These are phyloP conservation scores for Lineolata rhizophorae DNA, from an alignment of 495 filamentous ascomycete genomes.

Conservation along the genomic window DNA sequence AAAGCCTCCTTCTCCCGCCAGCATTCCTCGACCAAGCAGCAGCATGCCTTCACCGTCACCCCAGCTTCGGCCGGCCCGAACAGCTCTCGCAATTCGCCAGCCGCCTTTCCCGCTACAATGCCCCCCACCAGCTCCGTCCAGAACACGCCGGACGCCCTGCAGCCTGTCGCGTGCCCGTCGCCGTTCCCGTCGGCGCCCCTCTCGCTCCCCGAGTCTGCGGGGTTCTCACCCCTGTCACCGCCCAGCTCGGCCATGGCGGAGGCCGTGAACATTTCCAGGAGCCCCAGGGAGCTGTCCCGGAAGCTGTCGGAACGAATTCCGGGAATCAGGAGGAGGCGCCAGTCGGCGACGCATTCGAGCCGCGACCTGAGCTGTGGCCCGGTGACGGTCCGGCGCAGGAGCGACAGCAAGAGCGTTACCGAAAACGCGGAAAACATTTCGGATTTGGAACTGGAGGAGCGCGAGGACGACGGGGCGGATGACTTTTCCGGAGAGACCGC, in stretches of 20 bases:
- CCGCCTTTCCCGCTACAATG: slow-evolving; percentile 3
- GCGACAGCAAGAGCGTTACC: slow-evolving; percentile 50
- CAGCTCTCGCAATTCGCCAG: slow-evolving; percentile 6
- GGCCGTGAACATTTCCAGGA: slow-evolving; percentile 27
- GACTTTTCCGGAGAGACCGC: slow-evolving; percentile 26
- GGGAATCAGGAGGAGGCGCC: slow-evolving; percentile 37
- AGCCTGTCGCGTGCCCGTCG: slow-evolving; percentile 3
- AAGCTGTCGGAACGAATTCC: slow-evolving; percentile 42
- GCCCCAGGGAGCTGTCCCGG: slow-evolving; percentile 38
- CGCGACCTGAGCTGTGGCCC: slow-evolving; percentile 77
- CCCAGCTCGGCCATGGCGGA: slow-evolving; percentile 21
- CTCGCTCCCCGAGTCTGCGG: slow-evolving; percentile 4
- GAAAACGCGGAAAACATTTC: slow-evolving; percentile 22
- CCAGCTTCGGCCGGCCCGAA: slow-evolving; percentile 5
- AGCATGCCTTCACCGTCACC: slow-evolving; percentile 3
- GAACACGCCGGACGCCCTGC: slow-evolving; percentile 9
- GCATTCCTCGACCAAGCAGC: too few relatives aligned
- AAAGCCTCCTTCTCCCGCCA: too few relatives aligned
- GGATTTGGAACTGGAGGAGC: slow-evolving; percentile 29
- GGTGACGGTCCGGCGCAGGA: slow-evolving; percentile 63
- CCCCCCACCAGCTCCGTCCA: slow-evolving; percentile 7
- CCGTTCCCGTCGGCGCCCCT: slow-evolving; percentile 4
- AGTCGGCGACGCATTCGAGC: slow-evolving; percentile 47
- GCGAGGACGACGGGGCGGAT: slow-evolving; percentile 35
- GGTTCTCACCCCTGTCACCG: slow-evolving; percentile 3